Base-by-base conservation (phyloP, 441 rosid genomes). In the Rhodomyrtus psidioides region DNA sequence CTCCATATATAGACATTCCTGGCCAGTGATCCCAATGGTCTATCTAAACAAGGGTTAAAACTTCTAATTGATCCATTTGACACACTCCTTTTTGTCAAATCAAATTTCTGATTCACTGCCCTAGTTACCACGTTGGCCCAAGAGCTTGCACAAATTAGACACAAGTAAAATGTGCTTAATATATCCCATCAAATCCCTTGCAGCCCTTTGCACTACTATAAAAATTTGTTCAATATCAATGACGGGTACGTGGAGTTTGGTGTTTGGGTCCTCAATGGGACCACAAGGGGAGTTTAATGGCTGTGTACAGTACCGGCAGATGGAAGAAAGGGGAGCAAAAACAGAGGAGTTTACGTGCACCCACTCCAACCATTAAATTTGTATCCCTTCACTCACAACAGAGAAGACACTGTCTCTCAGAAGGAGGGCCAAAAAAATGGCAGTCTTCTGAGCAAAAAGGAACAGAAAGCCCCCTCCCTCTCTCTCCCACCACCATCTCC, bases 321-420 rank as follows among this genome's bases (percentile, higher is more conserved):
- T 86, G 92, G 94, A 82, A 89, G 92, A 85, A 88, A 88, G 88
- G 93, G 88, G 84, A 91, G 92, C 89, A 76, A n/a, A 86, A 86
- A 86, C 79, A 88, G 83, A 86, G 84, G 84, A 27, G 26, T 86
- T 83, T 90, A 93, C 92, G 92, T 92, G 94, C 92, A 84, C 93
- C 94, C 94, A 85, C 90, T 86, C 59, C 87, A 89, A 87, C 93
- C 94, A 89, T 92, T 90, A 89, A 87, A 91, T 89, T 83, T 91
- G 92, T 91, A 89, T 82, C 87, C 92, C 89, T 56, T 89, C 89
- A 86, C 84, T 86, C 89, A 89, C 91, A 90, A 90, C 94, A 93
- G 85, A 82, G 83, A 79, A 49, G 55, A 86, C 70, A 83, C 58
- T 55, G 79, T 70, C 79, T 21, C 79, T 39, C 49, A 39, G 9